Percentiles rank a stretch among this genome's conserved stretches.
phyloP scores from a whole-genome alignment of 2,329 filamentous ascomycete genomes.

The Colletotrichum sp. region DNA sequence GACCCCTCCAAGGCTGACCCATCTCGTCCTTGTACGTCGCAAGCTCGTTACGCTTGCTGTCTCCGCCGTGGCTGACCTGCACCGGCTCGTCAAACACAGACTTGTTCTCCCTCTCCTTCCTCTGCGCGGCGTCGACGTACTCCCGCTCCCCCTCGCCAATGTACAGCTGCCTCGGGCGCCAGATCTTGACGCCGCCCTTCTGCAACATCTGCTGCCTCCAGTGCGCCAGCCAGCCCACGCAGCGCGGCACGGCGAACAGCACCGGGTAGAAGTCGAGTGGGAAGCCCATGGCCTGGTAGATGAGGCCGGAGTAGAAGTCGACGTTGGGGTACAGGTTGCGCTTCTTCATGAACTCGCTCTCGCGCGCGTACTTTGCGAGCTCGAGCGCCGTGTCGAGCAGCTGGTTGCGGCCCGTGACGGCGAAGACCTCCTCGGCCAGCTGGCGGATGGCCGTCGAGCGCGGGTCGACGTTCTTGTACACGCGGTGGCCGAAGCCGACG shows the following conservation, averaged over 20 bases:
- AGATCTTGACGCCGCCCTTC: slow-evolving; percentile 53
- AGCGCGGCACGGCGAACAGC: slow-evolving; percentile 54
- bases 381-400: slow-evolving; percentile 53
- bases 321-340: slow-evolving; percentile 57
- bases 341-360: slow-evolving; percentile 54
- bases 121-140: slow-evolving; percentile 43
- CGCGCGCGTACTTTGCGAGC: slow-evolving; percentile 49
- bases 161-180: slow-evolving; percentile 54
- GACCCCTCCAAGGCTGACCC: slow-evolving; percentile 27
- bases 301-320: slow-evolving; percentile 57
- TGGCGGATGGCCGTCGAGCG: slow-evolving; percentile 53
- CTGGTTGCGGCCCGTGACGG: slow-evolving; percentile 55
- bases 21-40: slow-evolving; percentile 44
- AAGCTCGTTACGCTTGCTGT: slow-evolving; percentile 46
- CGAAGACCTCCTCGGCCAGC: slow-evolving; percentile 55
- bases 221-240: slow-evolving; percentile 57
- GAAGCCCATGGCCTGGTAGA: slow-evolving; percentile 59
- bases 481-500: slow-evolving; percentile 61
- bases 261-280: slow-evolving; percentile 59
- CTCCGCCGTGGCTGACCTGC: slow-evolving; percentile 42
- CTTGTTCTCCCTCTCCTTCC: slow-evolving; percentile 34
- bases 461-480: slow-evolving; percentile 60
- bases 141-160: slow-evolving; percentile 48
- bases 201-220: slow-evolving; percentile 57
- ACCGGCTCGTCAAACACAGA: slow-evolving; percentile 40